A percentile compares a stretch with the other conserved stretches of the same genome.
phyloP scores from a whole-genome alignment of 106 monocot genomes.

The Amphibolis antarctica region DNA sequence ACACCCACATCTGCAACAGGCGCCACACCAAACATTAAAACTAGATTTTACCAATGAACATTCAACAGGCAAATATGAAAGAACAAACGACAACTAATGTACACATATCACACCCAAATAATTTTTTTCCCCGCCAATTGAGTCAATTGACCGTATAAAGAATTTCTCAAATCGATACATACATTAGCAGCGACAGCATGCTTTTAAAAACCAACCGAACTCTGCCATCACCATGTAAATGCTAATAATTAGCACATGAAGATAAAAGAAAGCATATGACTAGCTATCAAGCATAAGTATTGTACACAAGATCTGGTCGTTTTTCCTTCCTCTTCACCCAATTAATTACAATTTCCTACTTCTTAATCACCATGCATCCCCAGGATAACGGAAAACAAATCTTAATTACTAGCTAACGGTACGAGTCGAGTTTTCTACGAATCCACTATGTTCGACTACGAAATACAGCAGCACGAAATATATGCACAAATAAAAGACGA shows the following conservation, averaged over 20 bases:
- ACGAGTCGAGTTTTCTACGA: too few species aligned
- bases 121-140: background rate
- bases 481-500: too few species aligned
- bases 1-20: constrained; percentile 78
- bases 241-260: background rate
- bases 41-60: background rate
- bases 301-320: too few species aligned
- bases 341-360: too few species aligned
- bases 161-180: background rate
- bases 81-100: background rate
- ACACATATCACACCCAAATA: background rate
- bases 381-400: too few species aligned
- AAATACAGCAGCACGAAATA: too few species aligned
- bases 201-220: background rate
- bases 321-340: too few species aligned
- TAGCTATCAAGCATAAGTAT: too few species aligned
- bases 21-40: background rate
- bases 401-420: too few species aligned
- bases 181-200: background rate
- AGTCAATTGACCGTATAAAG: background rate
- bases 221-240: background rate
- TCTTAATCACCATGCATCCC: too few species aligned
- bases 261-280: background rate
- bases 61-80: background rate
- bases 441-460: too few species aligned